phyloP scores from a whole-genome alignment of 805 yeast species.

The Millerozyma miso region DNA sequence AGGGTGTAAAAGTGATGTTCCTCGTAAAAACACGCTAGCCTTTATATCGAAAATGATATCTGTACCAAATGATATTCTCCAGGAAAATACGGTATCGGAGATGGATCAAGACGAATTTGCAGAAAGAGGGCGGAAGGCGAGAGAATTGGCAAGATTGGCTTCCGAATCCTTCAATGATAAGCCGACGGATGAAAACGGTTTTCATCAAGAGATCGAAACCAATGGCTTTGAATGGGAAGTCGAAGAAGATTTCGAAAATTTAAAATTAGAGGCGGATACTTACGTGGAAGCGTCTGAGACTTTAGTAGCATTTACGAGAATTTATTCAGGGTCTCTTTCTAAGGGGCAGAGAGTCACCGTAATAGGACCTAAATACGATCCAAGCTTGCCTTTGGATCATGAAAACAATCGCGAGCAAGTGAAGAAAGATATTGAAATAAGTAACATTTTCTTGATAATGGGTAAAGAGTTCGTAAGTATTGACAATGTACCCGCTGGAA shows the following conservation, averaged over 20 bases:
- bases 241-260: conserved; percentile 43
- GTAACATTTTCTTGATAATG: conserved; percentile 79
- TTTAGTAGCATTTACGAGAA: conserved; percentile 81
- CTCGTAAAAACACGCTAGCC: conserved; percentile 48
- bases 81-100: conserved; percentile 31
- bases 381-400: conserved; percentile 36
- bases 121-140: conserved; percentile 60
- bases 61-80: conserved; percentile 72
- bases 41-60: conserved; percentile 89
- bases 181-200: conserved; percentile 17
- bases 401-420: conserved; percentile 47
- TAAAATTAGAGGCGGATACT: conserved; percentile 40
- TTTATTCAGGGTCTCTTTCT: conserved; percentile 77
- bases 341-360: conserved; percentile 74
- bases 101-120: conserved; percentile 52
- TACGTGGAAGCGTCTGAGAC: conserved; percentile 53
- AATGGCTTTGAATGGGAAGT: conserved; percentile 43
- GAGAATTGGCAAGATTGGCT: conserved; percentile 66
- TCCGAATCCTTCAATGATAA: conserved; percentile 44
- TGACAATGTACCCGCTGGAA: conserved; percentile 86
- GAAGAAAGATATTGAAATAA: conserved; percentile 52
- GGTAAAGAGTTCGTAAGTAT: conserved; percentile 83
- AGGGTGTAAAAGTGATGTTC: conserved; percentile 63
- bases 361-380: conserved; percentile 85
- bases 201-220: conserved; percentile 21